Percentiles rank a stretch among this genome's conserved stretches.
Conservation (phyloP, 2,329 filamentous ascomycete genomes). For the Neonectria neomacrospora region DNA sequence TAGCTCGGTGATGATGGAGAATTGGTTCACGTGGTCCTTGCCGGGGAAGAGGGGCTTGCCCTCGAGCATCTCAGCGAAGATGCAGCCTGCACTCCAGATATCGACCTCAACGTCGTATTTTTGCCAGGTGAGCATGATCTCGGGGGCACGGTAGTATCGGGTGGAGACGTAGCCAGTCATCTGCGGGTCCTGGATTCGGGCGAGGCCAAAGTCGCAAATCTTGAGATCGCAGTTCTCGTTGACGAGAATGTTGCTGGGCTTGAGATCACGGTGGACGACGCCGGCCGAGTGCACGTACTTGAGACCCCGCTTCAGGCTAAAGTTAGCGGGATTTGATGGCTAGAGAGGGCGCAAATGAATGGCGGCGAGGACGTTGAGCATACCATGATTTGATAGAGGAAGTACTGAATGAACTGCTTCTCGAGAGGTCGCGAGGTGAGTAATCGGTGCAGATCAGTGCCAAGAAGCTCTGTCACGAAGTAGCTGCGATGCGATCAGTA, state of each 20-base stretch:
- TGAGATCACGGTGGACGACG: constrained; percentile 96
- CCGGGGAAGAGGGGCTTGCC: constrained; percentile 98
- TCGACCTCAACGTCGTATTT: constrained; percentile 99
- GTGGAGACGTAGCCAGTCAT: constrained; percentile 99
- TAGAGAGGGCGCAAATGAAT: background rate
- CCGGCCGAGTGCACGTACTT: constrained; percentile 99
- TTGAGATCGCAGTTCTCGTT: constrained; percentile 99
- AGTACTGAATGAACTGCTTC: constrained; percentile 99
- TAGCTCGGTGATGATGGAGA: constrained; percentile 98
- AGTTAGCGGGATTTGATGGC: constrained; percentile 27
- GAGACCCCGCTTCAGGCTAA: constrained; percentile 77
- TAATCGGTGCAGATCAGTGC: constrained; percentile 94
- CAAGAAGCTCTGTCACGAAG: constrained; percentile 97
- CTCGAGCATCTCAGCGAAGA: constrained; percentile 99
- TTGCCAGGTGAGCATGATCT: constrained; percentile 99
- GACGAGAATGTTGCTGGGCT: constrained; percentile 98
- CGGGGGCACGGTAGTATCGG: constrained; percentile 96
- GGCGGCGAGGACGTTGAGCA: constrained; percentile 46
- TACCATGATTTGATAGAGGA: constrained; percentile 98
- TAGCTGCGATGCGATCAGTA: constrained; percentile 68
- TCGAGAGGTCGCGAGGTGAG: constrained; percentile 95
- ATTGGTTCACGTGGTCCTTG: constrained; percentile 99
- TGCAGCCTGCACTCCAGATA: constrained; percentile 99
- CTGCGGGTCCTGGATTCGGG: constrained; percentile 97
- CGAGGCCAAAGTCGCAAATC: constrained; percentile 98